phyloP scores from a whole-genome alignment of 495 filamentous ascomycete genomes.

The Aspergillus cavernicola region DNA sequence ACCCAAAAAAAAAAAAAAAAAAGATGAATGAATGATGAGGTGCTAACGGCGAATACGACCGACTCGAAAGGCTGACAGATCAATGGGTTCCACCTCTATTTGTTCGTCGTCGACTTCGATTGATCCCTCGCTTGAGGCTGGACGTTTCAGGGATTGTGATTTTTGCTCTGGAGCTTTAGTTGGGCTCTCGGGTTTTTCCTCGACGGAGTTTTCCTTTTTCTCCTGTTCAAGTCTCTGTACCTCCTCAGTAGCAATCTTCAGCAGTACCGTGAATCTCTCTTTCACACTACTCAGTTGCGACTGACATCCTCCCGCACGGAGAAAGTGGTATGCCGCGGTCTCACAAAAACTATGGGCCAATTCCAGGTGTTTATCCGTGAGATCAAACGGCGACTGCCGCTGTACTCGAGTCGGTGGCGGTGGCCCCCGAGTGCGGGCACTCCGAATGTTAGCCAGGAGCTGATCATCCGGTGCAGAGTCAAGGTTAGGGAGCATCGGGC shows the following conservation, averaged over 20 bases:
- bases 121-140: constrained; percentile 17
- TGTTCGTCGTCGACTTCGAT: constrained; percentile 46
- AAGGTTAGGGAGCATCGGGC: not conserved
- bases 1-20: not conserved
- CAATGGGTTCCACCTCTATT: constrained; percentile 37
- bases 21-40: constrained; percentile 2
- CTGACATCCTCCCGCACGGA: constrained; percentile 76
- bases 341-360: constrained; percentile 77
- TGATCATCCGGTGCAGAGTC: constrained; percentile 5
- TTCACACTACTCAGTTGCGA: constrained; percentile 69
- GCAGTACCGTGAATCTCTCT: constrained; percentile 43
- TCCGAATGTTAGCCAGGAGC: constrained; percentile 28
- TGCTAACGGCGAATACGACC: constrained; percentile 19
- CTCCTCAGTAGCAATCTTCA: constrained; percentile 39
- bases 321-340: constrained; percentile 78
- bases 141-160: constrained; percentile 6
- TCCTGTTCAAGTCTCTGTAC: constrained; percentile 37
- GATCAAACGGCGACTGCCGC: constrained; percentile 52
- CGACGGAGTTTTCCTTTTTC: constrained; percentile 23
- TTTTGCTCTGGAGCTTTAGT: constrained; percentile 7
- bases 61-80: constrained; percentile 40
- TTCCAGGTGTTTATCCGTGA: constrained; percentile 72
- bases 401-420: constrained; percentile 12
- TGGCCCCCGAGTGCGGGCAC: constrained; percentile 24
- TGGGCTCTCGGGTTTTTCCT: constrained; percentile 15